A percentile compares a stretch with the other conserved stretches of the same genome.
Evolutionary conservation across 2,329 filamentous ascomycete species (phyloP).

Genomic region (Colletotrichum endophyticum): DNA sequence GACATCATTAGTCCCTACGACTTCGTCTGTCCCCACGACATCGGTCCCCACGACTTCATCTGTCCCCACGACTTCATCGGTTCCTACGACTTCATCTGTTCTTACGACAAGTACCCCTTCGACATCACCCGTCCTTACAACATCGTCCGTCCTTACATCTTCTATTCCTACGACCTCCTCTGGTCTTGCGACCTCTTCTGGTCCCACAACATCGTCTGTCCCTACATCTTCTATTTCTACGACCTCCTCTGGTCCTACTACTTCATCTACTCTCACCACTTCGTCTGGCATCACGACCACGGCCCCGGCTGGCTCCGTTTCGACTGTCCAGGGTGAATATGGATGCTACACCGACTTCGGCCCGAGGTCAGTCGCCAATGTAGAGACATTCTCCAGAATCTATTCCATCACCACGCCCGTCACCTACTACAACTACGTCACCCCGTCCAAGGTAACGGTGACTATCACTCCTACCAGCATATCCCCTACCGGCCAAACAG

Average conservation of each 20-base stretch:
- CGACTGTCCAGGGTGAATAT: constrained; percentile 1
- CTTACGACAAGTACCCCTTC: not conserved
- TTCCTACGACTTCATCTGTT: not conserved
- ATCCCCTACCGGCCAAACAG: not conserved
- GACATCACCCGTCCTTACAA: not conserved
- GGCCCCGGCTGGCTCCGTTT: not conserved
- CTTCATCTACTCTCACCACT: not conserved
- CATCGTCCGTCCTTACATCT: not conserved
- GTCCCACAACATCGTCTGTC: too few relatives aligned
- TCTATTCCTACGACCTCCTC: not conserved
- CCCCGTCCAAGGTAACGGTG: not conserved
- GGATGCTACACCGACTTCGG: constrained; percentile 15
- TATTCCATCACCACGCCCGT: constrained; percentile 9
- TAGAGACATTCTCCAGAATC: constrained; percentile 1
- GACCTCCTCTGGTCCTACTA: not conserved
- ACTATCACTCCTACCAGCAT: not conserved
- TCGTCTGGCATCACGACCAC: not conserved
- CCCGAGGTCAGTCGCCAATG: not conserved
- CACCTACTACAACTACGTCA: not conserved
- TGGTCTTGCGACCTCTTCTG: too few relatives aligned
- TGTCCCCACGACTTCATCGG: not conserved
- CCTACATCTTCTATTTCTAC: too few relatives aligned
- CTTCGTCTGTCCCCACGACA: not conserved
- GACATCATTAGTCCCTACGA: not conserved
- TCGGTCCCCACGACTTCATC: not conserved